A percentile compares a stretch with the other conserved stretches of the same genome.
Conservation (phyloP, 2,329 filamentous ascomycete species). For the Boeremia lycopersici region DNA sequence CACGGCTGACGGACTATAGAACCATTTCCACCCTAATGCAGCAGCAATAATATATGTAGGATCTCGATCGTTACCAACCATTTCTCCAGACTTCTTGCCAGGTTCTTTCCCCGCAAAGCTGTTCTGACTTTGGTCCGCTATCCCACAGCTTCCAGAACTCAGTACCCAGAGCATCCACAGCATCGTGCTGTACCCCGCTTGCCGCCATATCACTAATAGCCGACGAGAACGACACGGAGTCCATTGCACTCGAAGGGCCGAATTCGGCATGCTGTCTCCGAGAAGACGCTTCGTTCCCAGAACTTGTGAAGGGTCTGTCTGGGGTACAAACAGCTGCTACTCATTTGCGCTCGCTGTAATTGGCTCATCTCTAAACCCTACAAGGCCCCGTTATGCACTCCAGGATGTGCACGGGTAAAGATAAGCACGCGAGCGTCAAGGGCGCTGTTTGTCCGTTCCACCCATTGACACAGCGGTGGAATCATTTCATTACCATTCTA, state of each 20-base stretch:
- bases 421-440: constrained; percentile 12
- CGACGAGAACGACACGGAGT: background rate
- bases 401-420: constrained; percentile 5
- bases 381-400: constrained; percentile 6
- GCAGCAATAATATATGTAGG: background rate
- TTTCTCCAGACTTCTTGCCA: background rate
- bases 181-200: background rate
- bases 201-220: background rate
- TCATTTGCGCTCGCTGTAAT: background rate
- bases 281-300: background rate
- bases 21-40: background rate
- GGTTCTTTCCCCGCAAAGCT: constrained; percentile 1
- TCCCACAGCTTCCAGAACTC: background rate
- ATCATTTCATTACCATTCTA: constrained; percentile 18
- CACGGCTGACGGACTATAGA: background rate
- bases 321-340: constrained; percentile 10
- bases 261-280: background rate
- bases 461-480: background rate
- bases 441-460: constrained; percentile 8
- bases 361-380: constrained; percentile 7
- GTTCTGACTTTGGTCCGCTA: background rate
- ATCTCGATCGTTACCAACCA: background rate
- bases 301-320: constrained; percentile 8
- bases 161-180: background rate
- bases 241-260: background rate